Percentiles rank a stretch among this genome's conserved stretches.
phyloP scores from a whole-genome alignment of 306 rosid genomes.

The Lathyrus sativus region DNA sequence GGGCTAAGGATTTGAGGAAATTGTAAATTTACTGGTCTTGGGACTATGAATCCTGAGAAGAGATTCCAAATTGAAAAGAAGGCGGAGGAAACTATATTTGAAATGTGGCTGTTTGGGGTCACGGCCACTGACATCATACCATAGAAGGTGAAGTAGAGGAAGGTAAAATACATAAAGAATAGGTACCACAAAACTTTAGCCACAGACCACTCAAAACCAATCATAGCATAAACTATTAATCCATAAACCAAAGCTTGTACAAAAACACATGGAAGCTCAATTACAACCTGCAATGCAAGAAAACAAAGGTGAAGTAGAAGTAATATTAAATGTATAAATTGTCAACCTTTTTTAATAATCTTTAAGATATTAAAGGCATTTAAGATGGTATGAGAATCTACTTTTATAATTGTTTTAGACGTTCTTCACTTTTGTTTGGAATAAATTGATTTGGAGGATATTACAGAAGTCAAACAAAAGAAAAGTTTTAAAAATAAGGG shows the following conservation, averaged over 20 bases:
- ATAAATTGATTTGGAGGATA: no score
- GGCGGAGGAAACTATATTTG: constrained; percentile 50
- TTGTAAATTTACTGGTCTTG: constrained; percentile 50
- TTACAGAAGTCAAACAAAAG: no score
- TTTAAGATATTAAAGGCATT: not conserved
- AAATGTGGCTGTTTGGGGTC: constrained; percentile 60
- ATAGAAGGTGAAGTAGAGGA: constrained; percentile 59
- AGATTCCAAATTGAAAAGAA: constrained; percentile 55
- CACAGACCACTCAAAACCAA: constrained; percentile 59
- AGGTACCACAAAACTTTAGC: constrained; percentile 54
- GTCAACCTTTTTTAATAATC: no score
- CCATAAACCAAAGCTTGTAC: constrained; percentile 54
- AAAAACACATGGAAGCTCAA: constrained; percentile 60
- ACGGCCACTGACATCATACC: constrained; percentile 64
- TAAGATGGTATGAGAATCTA: not conserved
- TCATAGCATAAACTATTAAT: constrained; percentile 54
- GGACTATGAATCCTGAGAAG: constrained; percentile 65
- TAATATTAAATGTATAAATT: no score
- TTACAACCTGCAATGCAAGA: constrained; percentile 46
- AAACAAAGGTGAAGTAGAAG: not conserved
- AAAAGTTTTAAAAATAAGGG: not conserved
- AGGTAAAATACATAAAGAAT: constrained; percentile 56
- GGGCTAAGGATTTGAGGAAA: not conserved
- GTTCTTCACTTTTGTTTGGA: no score
- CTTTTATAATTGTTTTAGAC: not conserved